Conservation (phyloP, 1,139 yeast genomes). For the Candida tropicalis region DNA sequence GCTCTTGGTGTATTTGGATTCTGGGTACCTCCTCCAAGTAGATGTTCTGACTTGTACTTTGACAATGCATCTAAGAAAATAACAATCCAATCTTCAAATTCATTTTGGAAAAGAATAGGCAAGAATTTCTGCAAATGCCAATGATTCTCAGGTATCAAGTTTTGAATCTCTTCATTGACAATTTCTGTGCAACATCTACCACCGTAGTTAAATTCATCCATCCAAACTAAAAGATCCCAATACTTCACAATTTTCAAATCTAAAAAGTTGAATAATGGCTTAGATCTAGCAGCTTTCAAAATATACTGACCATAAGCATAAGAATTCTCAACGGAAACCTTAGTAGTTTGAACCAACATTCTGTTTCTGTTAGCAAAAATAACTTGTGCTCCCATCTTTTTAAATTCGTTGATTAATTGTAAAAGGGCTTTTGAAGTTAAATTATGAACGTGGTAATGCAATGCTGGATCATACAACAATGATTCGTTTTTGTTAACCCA, state of each 20-base stretch:
- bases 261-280: conserved; percentile 79
- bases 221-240: conserved; percentile 94
- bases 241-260: conserved; percentile 75
- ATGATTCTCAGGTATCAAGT: conserved; percentile 59
- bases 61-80: conserved; percentile 74
- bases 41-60: conserved; percentile 51
- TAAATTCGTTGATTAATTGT: conserved; percentile 81
- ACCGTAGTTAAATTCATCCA: conserved; percentile 88
- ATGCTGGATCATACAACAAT: conserved; percentile 70
- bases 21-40: conserved; percentile 35
- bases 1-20: conserved; percentile 54
- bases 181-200: conserved; percentile 76
- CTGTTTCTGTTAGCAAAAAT: conserved; percentile 83
- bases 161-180: conserved; percentile 56
- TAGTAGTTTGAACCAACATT: conserved; percentile 71
- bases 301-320: conserved; percentile 93
- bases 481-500: conserved; percentile 88
- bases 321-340: conserved; percentile 81
- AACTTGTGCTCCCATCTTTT: conserved; percentile 73
- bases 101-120: conserved; percentile 75
- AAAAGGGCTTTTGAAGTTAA: conserved; percentile 80
- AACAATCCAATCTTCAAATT: conserved; percentile 85
- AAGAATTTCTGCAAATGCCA: conserved; percentile 84
- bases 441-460: conserved; percentile 87
- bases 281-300: conserved; percentile 75